These are phyloP conservation scores for Pyrenochaeta sp. DNA, from an alignment of 2,329 filamentous ascomycete species.

Conservation along the genomic window DNA sequence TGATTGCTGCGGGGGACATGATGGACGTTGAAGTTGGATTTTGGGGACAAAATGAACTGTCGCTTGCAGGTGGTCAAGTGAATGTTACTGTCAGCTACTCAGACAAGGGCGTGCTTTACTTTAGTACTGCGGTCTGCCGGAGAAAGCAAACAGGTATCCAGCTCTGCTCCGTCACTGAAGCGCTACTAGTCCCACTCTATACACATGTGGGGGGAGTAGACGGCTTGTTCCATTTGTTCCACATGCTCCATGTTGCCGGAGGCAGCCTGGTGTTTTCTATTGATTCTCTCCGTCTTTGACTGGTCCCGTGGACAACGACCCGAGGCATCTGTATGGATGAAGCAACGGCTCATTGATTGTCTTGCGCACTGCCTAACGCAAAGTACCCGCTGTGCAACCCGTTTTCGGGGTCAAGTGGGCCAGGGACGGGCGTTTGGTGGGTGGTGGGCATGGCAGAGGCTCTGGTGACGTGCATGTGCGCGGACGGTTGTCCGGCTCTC, in stretches of 20 bases:
- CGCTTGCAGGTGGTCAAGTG: background rate
- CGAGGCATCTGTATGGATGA: conserved; percentile 5
- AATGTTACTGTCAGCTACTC: background rate
- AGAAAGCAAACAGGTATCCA: background rate
- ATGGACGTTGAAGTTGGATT: background rate
- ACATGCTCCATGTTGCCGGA: conserved; percentile 16
- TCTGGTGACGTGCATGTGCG: conserved; percentile 13
- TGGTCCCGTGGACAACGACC: background rate
- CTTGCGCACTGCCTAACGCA: conserved; percentile 11
- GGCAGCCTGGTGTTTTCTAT: conserved; percentile 3
- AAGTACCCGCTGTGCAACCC: background rate
- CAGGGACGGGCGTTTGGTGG: conserved; percentile 6
- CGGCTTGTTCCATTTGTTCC: conserved; percentile 12
- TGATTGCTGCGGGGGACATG: conserved; percentile 44
- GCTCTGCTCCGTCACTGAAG: conserved; percentile 5
- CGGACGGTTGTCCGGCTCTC: conserved; percentile 6
- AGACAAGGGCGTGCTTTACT: conserved; percentile 2
- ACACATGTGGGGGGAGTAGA: conserved; percentile 6
- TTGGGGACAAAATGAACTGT: background rate
- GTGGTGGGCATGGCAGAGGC: conserved; percentile 8
- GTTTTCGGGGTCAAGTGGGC: conserved; percentile 4
- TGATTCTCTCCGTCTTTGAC: conserved; percentile 7
- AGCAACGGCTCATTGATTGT: background rate
- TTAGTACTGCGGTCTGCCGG: conserved; percentile 17
- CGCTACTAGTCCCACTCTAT: conserved; percentile 16